A percentile compares a stretch with the other conserved stretches of the same genome.
Conservation (phyloP, 1,284 basidiomycete species). For the Irpex lacteus region DNA sequence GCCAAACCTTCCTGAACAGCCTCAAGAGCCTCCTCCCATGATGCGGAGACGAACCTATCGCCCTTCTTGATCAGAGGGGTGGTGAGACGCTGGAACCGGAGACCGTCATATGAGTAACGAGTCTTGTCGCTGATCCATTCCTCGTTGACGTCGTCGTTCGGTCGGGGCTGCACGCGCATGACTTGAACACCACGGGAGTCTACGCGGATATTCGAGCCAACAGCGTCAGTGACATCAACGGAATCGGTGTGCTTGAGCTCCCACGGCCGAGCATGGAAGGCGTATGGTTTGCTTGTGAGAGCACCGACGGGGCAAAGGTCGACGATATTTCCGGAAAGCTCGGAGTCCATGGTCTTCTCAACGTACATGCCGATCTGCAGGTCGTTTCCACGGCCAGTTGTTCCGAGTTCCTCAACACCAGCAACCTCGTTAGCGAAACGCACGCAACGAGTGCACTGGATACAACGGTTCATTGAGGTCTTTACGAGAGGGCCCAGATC, state of each 20-base stretch:
- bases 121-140: conserved; percentile 99
- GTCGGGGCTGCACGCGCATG: conserved; percentile 95
- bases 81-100: conserved; percentile 94
- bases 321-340: conserved; percentile 96
- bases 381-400: conserved; percentile 96
- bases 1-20: conserved; percentile 80
- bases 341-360: conserved; percentile 96
- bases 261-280: conserved; percentile 97
- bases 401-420: conserved; percentile 96
- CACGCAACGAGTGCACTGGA: conserved; percentile 99
- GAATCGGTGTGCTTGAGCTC: conserved; percentile 99
- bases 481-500: conserved; percentile 98
- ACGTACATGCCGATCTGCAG: conserved; percentile 99
- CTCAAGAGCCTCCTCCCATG: conserved; percentile 91
- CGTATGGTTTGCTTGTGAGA: conserved; percentile 96
- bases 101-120: conserved; percentile 93
- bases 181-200: conserved; percentile 96
- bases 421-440: conserved; percentile 99
- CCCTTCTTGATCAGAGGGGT: conserved; percentile 90
- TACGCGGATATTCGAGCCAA: conserved; percentile 96
- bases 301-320: conserved; percentile 98
- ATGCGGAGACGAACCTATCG: conserved; percentile 87
- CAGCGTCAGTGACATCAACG: conserved; percentile 96
- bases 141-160: conserved; percentile 99
- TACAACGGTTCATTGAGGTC: conserved; percentile 99